Percentiles rank a stretch among this genome's conserved stretches.
Evolutionary conservation across 1,284 basidiomycete genomes (phyloP).

Genomic region (Tetrapyrgos nigripes): DNA sequence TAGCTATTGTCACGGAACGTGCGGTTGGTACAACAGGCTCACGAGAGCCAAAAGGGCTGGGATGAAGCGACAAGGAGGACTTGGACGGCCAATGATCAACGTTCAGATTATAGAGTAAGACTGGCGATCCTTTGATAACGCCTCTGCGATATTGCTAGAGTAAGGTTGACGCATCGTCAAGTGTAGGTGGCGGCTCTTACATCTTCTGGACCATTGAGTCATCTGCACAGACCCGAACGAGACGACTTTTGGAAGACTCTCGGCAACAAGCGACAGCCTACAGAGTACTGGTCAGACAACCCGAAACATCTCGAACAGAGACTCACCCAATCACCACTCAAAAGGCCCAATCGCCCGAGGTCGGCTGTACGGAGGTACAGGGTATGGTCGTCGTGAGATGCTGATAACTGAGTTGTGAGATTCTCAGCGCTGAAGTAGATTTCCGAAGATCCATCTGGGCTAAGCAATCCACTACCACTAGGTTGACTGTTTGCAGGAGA

Average conservation of each 20-base stretch:
- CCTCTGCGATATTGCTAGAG: conserved; percentile 36
- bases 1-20: conserved; percentile 77
- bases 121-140: conserved; percentile 54
- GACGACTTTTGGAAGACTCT: conserved; percentile 42
- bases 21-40: conserved; percentile 76
- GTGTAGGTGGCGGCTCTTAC: conserved; percentile 18
- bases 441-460: conserved; percentile 8
- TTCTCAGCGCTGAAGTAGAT: conserved; percentile 31
- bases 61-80: conserved; percentile 43
- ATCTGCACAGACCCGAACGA: conserved; percentile 64
- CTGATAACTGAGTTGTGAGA: conserved; percentile 39
- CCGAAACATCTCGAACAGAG: conserved; percentile 1
- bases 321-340: conserved; percentile 90
- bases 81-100: conserved; percentile 28
- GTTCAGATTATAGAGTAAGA: conserved; percentile 62
- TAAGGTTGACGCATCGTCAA: conserved; percentile 3
- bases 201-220: conserved; percentile 49
- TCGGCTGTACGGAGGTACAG: conserved; percentile 67
- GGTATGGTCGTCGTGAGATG: conserved; percentile 51
- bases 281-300: conserved; percentile 15
- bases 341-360: conserved; percentile 75
- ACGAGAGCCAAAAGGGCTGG: conserved; percentile 61
- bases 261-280: conserved; percentile 40
- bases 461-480: conserved; percentile 6
- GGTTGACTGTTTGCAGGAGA: conserved; percentile 4